Evolutionary conservation across 192 early-diverging fungal genomes (phyloP).

Genomic region (Gigaspora rosea): DNA sequence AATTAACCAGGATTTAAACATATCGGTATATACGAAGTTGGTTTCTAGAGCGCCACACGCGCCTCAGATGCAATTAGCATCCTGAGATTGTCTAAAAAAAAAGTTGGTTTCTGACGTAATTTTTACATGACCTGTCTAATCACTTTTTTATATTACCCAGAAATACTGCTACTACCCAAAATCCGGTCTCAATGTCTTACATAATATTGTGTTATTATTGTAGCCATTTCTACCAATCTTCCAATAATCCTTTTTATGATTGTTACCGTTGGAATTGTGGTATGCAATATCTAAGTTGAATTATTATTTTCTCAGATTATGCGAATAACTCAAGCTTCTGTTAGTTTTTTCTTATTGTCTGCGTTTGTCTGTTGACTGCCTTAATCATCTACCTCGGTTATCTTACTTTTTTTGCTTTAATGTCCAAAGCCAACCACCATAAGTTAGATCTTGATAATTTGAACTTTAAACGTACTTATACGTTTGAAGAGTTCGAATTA

Average conservation of each 20-base stretch:
- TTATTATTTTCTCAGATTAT: conserved; percentile 2
- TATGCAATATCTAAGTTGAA: too few species aligned
- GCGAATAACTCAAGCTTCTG: conserved; percentile 8
- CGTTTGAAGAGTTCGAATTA: conserved; percentile 20
- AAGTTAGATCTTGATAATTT: background rate
- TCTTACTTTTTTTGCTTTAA: background rate
- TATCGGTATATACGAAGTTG: too few species aligned
- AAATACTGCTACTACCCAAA: background rate
- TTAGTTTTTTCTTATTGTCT: conserved; percentile 3
- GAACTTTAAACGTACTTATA: background rate
- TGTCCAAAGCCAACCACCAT: conserved; percentile 6
- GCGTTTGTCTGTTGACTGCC: conserved; percentile 8
- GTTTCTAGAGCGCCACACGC: too few species aligned
- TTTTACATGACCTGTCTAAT: background rate
- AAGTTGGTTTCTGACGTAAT: background rate
- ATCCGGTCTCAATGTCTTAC: background rate
- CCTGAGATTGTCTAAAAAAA: too few species aligned
- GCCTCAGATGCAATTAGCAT: too few species aligned
- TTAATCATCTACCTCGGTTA: conserved; percentile 2
- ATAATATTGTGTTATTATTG: background rate
- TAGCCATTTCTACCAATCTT: background rate
- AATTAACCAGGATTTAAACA: too few species aligned
- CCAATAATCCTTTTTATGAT: background rate
- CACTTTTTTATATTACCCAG: background rate
- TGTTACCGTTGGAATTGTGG: background rate